Conservation (phyloP, 306 rosid species). For the Dicorynia guianensis region DNA sequence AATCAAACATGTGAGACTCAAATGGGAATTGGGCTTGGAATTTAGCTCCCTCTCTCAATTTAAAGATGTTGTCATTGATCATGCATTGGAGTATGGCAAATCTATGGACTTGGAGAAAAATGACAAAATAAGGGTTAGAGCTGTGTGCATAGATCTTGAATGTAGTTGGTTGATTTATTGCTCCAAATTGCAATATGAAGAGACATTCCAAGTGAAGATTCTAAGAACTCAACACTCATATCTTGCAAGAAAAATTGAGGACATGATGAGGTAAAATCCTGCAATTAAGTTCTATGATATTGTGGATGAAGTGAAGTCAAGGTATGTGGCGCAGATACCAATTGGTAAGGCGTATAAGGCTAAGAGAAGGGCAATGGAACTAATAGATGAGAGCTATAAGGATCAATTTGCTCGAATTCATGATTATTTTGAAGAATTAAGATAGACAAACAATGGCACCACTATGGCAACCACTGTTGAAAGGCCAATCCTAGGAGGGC, state of each 20-base stretch:
- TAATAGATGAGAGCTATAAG: neutral
- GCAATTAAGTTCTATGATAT: neutral
- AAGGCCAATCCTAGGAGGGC: too few species aligned
- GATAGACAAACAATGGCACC: too few species aligned
- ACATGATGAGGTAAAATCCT: neutral
- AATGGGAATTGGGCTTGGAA: neutral
- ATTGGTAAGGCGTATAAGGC: neutral
- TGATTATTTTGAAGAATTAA: neutral
- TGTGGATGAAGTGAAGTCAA: neutral
- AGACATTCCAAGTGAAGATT: neutral
- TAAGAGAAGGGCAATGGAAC: too few species aligned
- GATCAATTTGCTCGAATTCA: neutral
- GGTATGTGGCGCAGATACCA: neutral
- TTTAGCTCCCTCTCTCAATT: neutral
- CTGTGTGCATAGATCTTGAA: neutral
- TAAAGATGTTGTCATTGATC: neutral
- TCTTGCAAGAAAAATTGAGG: neutral
- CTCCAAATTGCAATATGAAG: neutral
- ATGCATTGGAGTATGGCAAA: neutral
- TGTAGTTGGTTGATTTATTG: too few species aligned
- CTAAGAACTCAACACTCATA: neutral
- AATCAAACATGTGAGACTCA: neutral
- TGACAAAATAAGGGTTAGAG: neutral
- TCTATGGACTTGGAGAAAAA: too few species aligned
- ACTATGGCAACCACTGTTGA: too few species aligned